Conservation (phyloP, 768 basidiomycete genomes). For the Kwoniella botswanensis region DNA sequence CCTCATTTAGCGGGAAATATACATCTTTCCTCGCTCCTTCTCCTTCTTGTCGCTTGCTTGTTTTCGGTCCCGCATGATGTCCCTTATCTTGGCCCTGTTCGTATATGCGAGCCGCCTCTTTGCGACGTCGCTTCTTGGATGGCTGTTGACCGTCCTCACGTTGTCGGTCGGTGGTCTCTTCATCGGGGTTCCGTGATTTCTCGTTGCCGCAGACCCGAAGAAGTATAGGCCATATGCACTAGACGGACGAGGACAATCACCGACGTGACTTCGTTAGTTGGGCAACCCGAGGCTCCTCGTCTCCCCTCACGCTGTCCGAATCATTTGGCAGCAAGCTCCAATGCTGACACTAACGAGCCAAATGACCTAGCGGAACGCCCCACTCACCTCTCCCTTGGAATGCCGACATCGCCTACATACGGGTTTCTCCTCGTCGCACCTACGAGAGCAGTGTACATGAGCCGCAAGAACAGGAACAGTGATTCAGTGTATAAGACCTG, state of each 20-base stretch:
- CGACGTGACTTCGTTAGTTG: background rate
- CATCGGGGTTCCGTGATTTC: background rate
- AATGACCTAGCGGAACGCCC: no score
- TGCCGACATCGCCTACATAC: constrained; percentile 7
- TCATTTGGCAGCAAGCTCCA: no score
- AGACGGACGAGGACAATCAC: no score
- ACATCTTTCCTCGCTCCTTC: background rate
- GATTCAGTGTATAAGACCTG: background rate
- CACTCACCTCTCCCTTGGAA: background rate
- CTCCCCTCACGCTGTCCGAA: no score
- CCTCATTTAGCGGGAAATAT: constrained; percentile 4
- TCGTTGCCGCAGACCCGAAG: background rate
- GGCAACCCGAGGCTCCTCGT: background rate
- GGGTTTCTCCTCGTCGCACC: constrained; percentile 20
- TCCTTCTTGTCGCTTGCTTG: background rate
- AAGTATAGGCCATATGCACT: constrained; percentile 11
- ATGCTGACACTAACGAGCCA: no score
- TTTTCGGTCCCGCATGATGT: background rate
- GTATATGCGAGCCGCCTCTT: no score
- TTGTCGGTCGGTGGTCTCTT: background rate
- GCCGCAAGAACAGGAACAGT: background rate
- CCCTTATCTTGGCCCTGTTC: no score
- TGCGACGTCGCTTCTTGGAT: background rate
- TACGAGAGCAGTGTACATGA: background rate
- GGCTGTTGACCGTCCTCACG: background rate